These are phyloP conservation scores for Arabidopsis arenosa DNA, from an alignment of 345 rosid species.

Conservation along the genomic window DNA sequence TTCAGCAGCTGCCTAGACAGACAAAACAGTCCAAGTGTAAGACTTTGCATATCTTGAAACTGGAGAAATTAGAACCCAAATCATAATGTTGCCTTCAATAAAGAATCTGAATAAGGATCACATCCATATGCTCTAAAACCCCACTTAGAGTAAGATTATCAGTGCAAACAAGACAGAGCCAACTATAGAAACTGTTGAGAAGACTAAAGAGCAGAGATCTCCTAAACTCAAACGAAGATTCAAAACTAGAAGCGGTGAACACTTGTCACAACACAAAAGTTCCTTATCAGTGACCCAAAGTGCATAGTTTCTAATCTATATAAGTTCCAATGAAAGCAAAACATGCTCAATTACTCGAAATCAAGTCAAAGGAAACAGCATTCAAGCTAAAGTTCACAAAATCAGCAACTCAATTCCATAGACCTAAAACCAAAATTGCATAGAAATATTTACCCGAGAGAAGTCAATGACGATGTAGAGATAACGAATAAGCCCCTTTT, in stretches of 20 bases:
- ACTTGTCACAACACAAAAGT: slow-evolving; percentile 2
- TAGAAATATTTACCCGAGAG: slow-evolving; percentile 59
- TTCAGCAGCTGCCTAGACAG: slow-evolving; percentile 79
- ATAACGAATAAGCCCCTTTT: slow-evolving; percentile 93
- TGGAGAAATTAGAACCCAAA: slow-evolving; percentile 1
- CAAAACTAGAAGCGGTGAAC: neutral
- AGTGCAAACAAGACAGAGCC: slow-evolving; percentile 11
- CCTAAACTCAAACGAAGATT: neutral
- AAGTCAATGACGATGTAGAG: slow-evolving; percentile 84
- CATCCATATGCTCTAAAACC: neutral
- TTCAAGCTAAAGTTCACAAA: slow-evolving; percentile 8
- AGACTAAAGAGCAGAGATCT: slow-evolving; percentile 30
- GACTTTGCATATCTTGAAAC: neutral
- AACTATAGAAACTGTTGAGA: neutral
- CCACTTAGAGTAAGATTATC: slow-evolving; percentile 12
- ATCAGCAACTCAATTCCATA: neutral
- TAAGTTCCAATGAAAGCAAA: neutral
- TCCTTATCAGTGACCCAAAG: neutral
- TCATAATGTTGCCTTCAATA: neutral
- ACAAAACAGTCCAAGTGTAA: slow-evolving; percentile 14
- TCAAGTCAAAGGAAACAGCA: slow-evolving; percentile 10
- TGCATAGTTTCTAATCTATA: neutral
- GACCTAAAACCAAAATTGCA: slow-evolving; percentile 10
- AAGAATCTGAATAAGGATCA: slow-evolving; percentile 2
- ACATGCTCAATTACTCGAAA: neutral